Evolutionary conservation across 345 rosid species (phyloP), one percentile per base, ranked within the genome.

Genomic region (Geranium rotundifolium): DNA sequence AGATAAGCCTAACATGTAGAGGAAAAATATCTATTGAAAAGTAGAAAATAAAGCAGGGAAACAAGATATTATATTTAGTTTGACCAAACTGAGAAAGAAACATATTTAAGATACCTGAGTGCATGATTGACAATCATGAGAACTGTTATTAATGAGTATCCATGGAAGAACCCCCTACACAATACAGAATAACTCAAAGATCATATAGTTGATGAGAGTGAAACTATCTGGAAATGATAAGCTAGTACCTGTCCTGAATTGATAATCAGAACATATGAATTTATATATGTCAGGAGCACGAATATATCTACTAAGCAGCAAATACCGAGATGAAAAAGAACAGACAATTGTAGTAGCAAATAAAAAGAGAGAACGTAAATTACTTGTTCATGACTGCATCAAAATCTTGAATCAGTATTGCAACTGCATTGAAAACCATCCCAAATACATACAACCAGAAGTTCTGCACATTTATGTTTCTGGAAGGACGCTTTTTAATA

Each of bases 51-150:
- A 57, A 62, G 65, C n/a, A 50, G 57, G 69, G 65, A 72, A 66
- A 54, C n/a, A 52, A 60, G 73, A 61, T 63, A 56, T 50, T 54
- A 58, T 23, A 27, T 19, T 12, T 41, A 71, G 58, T 61, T 29
- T 50, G 57, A 64, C 56, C 23, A 69, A 58, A 58, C 41, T 56
- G 52, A 46, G 52, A 56, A 46, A 59, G 64, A 67, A 39, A 49
- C 50, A 78, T 57, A 68, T 14, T 17, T n/a, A 54, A 68, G 65
- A 57, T 75, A 90, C 99, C 97, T 93, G 69, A 93, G 86, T 50
- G 97, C 97, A 71, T 93, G 99, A 71, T 93, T 90, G 70, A 93
- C 81, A 79, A 93, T 90, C 97, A 93, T 93, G 75, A 93, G 83
- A 68, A 71, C 71, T 14, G 96, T 90, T 62, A 88, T 81, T 17